Percentiles rank a stretch among this genome's conserved stretches.
Conservation (phyloP, 208 protist genomes). For the Leishmania braziliensis region DNA sequence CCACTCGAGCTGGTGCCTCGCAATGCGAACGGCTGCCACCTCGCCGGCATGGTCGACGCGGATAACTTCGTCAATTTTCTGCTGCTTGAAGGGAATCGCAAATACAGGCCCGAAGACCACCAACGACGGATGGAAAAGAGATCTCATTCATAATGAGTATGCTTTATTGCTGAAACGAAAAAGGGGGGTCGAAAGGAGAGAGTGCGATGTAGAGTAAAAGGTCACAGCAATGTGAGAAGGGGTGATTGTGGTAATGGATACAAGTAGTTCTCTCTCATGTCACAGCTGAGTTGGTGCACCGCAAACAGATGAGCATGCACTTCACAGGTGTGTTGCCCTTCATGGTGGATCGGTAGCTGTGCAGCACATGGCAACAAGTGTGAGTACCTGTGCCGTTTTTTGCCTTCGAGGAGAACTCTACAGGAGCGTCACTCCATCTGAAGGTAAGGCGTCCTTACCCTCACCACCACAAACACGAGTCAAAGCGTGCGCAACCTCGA, state of each 20-base stretch:
- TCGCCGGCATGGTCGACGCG: slow-evolving; percentile 87
- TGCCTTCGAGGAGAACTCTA: neutral
- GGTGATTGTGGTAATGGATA: neutral
- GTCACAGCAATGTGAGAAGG: neutral
- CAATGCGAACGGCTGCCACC: slow-evolving; percentile 80
- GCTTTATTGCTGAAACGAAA: neutral
- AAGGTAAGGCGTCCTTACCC: neutral
- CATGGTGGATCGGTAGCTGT: neutral
- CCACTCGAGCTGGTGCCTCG: slow-evolving; percentile 70
- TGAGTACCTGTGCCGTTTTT: neutral
- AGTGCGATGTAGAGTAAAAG: neutral
- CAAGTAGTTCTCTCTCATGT: too few relatives aligned
- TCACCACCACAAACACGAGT: neutral
- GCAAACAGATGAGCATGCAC: neutral
- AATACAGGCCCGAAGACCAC: slow-evolving; percentile 38
- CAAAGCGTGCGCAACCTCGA: neutral
- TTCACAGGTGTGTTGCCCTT: neutral
- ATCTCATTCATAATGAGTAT: slow-evolving; percentile 22
- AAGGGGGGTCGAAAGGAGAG: neutral
- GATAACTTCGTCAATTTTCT: slow-evolving; percentile 83
- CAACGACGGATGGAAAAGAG: slow-evolving; percentile 19
- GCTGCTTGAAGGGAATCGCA: slow-evolving; percentile 47
- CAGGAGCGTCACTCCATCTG: neutral
- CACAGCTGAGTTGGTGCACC: neutral
- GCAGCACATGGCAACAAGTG: neutral